Evolutionary conservation across 352 stramenopile species (phyloP).

Genomic region (Pythium pyrilobum): DNA sequence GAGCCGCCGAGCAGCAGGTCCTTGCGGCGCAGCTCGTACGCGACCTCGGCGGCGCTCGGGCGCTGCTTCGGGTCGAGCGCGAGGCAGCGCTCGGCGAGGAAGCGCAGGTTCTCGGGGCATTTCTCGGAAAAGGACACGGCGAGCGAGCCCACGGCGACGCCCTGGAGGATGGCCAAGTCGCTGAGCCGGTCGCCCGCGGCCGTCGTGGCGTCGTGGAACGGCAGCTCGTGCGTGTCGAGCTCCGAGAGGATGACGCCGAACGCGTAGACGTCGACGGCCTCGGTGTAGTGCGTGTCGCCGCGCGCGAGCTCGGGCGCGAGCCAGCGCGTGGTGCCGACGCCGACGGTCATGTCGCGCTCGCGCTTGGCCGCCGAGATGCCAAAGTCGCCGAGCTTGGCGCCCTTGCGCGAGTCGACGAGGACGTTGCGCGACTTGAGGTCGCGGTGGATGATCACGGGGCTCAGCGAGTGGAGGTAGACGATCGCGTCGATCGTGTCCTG

Average conservation of each 20-base stretch:
- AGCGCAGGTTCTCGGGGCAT: slow-evolving; percentile 40
- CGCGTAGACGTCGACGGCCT: slow-evolving; percentile 62
- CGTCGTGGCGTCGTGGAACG: slow-evolving; percentile 37
- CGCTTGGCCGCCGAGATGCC: slow-evolving; percentile 53
- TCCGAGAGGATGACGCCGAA: slow-evolving; percentile 69
- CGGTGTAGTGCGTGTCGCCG: slow-evolving; percentile 54
- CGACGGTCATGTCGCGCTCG: slow-evolving; percentile 51
- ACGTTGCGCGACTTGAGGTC: slow-evolving; percentile 76
- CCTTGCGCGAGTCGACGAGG: slow-evolving; percentile 51
- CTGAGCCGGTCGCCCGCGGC: slow-evolving; percentile 35
- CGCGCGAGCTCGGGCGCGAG: slow-evolving; percentile 55
- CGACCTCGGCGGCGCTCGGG: slow-evolving; percentile 44
- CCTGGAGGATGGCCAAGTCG: slow-evolving; percentile 55
- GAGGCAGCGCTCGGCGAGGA: slow-evolving; percentile 47
- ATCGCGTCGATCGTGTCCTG: slow-evolving; percentile 60
- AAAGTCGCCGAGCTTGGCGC: slow-evolving; percentile 65
- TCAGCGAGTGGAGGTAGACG: slow-evolving; percentile 65
- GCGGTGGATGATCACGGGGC: slow-evolving; percentile 58
- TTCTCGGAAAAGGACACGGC: slow-evolving; percentile 30
- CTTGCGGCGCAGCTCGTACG: slow-evolving; percentile 53
- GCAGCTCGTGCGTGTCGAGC: slow-evolving; percentile 63
- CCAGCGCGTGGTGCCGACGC: slow-evolving; percentile 60
- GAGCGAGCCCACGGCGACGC: slow-evolving; percentile 39
- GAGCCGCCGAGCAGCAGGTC: slow-evolving; percentile 34
- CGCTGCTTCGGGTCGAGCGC: slow-evolving; percentile 44